Evolutionary conservation across 1,284 basidiomycete species (phyloP), one percentile per base, ranked within the genome.

Genomic region (Farysia itapuensis): DNA sequence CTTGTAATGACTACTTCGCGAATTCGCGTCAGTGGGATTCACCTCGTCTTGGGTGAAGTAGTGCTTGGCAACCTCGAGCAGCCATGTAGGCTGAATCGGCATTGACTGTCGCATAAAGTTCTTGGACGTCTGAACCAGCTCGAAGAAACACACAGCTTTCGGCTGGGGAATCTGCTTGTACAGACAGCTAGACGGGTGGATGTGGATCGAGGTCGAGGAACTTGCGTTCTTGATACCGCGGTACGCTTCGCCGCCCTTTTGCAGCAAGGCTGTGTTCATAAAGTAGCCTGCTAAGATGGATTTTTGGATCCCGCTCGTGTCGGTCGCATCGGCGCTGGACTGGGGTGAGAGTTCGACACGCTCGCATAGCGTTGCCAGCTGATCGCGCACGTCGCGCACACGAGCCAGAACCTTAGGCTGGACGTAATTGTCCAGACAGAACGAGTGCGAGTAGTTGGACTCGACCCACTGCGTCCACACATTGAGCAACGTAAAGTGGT

Each of bases 401-500:
- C 95, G 84, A 61, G 85, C 87, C 12, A 99, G 79, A 57, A 88
- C 91, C 82, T 98, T 98, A 82, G 90, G 93, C 79, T 98, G 95
- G 40, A 99, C 80, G 79, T 94, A 99, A 73, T 98, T 92, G 74
- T 96, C 61, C 36, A 66, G 33, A 38, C 67, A 70, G 16, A 64
- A 74, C 32, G 35, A 43, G 33, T 53, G 49, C 41, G 89, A 91
- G 77, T 93, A 98, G 71, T 90, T 90, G 28, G 90, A 90, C 69
- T 98, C 93, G 20, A 90, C 90, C 93, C 94, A 99, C 75, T 97
- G 92, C 75, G 96, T 90, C 88, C 91, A 98, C 6, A 97, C 90
- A 75, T 96, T 96, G 31, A 97, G 82, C 42, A 97, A 79, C 3
- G 93, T 97, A 75, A 98, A 96, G 79, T 97, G 94, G 72, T 99